phyloP scores from a whole-genome alignment of 2,329 filamentous ascomycete species.

The Fusarium guadeloupense region DNA sequence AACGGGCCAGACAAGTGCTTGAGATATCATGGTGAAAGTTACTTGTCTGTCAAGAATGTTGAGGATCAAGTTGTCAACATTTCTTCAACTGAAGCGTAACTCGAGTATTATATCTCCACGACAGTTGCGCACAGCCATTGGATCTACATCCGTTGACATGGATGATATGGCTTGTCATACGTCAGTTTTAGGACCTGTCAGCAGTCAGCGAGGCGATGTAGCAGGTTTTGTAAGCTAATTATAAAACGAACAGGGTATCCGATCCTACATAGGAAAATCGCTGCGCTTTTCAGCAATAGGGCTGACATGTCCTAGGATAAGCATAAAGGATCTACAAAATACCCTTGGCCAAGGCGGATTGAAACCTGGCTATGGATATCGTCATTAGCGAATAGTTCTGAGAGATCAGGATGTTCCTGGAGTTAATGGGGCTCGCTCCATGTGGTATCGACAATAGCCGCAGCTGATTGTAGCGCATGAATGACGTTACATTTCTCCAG shows the following conservation, averaged over 20 bases:
- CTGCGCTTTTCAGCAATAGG: background rate
- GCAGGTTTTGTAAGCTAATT: background rate
- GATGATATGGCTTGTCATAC: background rate
- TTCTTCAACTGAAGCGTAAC: rapidly evolving
- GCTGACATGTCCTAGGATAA: background rate
- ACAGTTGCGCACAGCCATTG: background rate
- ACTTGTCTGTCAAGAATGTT: background rate
- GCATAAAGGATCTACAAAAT: background rate
- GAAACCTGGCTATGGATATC: too few species aligned
- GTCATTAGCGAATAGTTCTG: too few species aligned
- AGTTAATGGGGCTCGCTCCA: too few species aligned
- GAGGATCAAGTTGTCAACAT: too few species aligned
- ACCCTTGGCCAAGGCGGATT: too few species aligned
- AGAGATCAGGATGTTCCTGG: too few species aligned
- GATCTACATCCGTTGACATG: background rate
- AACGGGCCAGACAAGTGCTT: background rate
- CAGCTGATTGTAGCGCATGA: too few species aligned
- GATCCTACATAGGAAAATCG: background rate
- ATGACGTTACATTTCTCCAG: too few species aligned
- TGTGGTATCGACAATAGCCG: too few species aligned
- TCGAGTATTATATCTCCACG: background rate
- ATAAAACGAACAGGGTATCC: background rate
- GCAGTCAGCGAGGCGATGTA: conserved; percentile 1
- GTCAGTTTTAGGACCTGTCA: background rate
- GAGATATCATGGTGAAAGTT: background rate